Conservation (phyloP, 129 eudicot genomes). For the Lactuca sativa region DNA sequence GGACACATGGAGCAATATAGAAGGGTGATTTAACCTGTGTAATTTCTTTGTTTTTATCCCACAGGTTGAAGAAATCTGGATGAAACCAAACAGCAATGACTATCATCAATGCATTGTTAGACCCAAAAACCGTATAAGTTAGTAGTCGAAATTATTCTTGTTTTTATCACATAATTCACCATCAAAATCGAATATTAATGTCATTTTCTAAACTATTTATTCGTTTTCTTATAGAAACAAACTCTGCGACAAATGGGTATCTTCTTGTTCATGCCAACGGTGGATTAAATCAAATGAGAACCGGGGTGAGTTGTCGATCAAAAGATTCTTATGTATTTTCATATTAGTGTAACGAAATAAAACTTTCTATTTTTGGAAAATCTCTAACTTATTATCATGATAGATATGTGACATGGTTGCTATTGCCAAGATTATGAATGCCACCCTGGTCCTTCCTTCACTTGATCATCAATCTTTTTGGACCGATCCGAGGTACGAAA, state of each 20-base stretch:
- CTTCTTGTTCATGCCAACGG: constrained; percentile 91
- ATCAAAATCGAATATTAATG: not conserved
- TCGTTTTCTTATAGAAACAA: constrained; percentile 32
- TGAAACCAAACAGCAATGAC: constrained; percentile 69
- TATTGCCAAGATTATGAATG: constrained; percentile 81
- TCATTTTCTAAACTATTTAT: not conserved
- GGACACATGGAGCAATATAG: not conserved
- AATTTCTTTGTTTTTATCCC: constrained; percentile 25
- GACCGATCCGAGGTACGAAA: constrained; percentile 82
- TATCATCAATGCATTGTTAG: constrained; percentile 64
- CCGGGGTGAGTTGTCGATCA: constrained; percentile 61
- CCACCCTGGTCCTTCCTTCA: constrained; percentile 95
- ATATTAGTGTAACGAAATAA: not conserved
- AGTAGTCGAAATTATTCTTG: constrained; percentile 31
- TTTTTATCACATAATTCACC: constrained; percentile 16
- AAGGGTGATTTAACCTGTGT: constrained; percentile 26
- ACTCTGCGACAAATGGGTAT: constrained; percentile 67
- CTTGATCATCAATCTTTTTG: constrained; percentile 95
- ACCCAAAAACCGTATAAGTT: constrained; percentile 62
- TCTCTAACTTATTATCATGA: constrained; percentile 12
- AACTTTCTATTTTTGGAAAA: not conserved
- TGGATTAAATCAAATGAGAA: constrained; percentile 97
- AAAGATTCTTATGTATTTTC: not conserved
- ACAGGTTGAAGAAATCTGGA: constrained; percentile 87
- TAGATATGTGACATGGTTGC: constrained; percentile 99